These are phyloP conservation scores for Aegilops umbellulata DNA, from an alignment of 176 grass and related monocot species.

Conservation along the genomic window DNA sequence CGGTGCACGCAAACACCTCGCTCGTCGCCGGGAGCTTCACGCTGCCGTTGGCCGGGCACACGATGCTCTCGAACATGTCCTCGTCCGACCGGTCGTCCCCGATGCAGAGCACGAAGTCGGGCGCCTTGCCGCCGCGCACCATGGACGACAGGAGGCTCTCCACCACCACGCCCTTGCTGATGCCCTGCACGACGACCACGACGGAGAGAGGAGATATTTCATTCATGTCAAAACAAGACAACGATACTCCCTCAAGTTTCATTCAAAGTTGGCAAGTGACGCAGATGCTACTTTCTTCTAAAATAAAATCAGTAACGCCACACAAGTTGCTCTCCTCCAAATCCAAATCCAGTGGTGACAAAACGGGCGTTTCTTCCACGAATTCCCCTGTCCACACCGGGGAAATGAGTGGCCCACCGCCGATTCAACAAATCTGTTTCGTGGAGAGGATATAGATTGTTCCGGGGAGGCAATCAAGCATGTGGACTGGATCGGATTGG, in stretches of 20 bases:
- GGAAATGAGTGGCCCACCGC: conserved; percentile 21
- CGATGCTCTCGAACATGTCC: conserved; percentile 99
- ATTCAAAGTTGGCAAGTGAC: not conserved
- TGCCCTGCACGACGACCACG: conserved; percentile 53
- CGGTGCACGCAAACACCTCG: conserved; percentile 95
- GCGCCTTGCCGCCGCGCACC: conserved; percentile 37
- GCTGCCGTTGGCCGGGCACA: conserved; percentile 45
- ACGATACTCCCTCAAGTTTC: not conserved
- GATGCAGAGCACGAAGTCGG: conserved; percentile 86
- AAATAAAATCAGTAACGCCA: not conserved
- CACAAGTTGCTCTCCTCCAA: not conserved
- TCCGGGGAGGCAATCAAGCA: conserved; percentile 25
- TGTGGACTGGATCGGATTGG: conserved; percentile 48
- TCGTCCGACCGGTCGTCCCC: conserved; percentile 94
- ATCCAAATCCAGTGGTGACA: not conserved
- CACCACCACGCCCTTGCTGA: conserved; percentile 89
- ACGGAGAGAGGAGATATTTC: not conserved
- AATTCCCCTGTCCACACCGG: conserved; percentile 30
- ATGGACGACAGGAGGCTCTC: conserved; percentile 65
- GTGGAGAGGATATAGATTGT: conserved; percentile 37
- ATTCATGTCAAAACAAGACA: not conserved
- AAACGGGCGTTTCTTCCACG: not conserved
- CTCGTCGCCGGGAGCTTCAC: conserved; percentile 47
- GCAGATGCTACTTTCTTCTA: not conserved
- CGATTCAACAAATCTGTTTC: conserved; percentile 47